phyloP scores from a whole-genome alignment of 1,284 basidiomycete species.

The Fomitiporia mediterranea region DNA sequence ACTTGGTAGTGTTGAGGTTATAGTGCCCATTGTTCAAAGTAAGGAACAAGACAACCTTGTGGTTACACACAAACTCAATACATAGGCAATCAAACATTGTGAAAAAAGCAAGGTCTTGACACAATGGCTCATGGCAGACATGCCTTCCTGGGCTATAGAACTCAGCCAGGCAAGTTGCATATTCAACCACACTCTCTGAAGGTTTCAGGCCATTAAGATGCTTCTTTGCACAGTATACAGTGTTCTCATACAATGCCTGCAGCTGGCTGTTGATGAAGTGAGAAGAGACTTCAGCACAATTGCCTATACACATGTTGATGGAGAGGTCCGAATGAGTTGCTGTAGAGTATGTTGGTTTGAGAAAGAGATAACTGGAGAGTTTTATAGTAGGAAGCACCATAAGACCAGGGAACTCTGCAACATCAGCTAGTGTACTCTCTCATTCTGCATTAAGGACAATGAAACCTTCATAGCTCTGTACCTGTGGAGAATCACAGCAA shows the following conservation, averaged over 20 bases:
- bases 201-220: constrained; percentile 15
- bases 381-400: too few species aligned
- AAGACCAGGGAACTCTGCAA: too few species aligned
- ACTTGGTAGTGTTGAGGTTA: constrained; percentile 18
- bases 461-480: too few species aligned
- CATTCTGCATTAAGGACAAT: too few species aligned
- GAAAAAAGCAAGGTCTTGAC: constrained; percentile 18
- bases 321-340: not conserved
- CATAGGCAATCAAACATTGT: constrained; percentile 19
- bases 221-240: constrained; percentile 16
- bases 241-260: constrained; percentile 21
- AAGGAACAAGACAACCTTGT: constrained; percentile 21
- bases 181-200: constrained; percentile 12
- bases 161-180: constrained; percentile 19
- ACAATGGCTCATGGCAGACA: constrained; percentile 2
- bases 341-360: not conserved
- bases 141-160: constrained; percentile 20
- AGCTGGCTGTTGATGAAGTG: constrained; percentile 23
- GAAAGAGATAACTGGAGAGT: not conserved
- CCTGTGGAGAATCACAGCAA: too few species aligned
- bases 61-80: constrained; percentile 22
- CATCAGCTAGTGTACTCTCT: too few species aligned
- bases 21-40: constrained; percentile 19
- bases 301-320: constrained; percentile 19
- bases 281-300: constrained; percentile 17